A percentile compares a stretch with the other conserved stretches of the same genome.
phyloP scores from a whole-genome alignment of 306 rosid genomes.

The Hippophae rhamnoides region DNA sequence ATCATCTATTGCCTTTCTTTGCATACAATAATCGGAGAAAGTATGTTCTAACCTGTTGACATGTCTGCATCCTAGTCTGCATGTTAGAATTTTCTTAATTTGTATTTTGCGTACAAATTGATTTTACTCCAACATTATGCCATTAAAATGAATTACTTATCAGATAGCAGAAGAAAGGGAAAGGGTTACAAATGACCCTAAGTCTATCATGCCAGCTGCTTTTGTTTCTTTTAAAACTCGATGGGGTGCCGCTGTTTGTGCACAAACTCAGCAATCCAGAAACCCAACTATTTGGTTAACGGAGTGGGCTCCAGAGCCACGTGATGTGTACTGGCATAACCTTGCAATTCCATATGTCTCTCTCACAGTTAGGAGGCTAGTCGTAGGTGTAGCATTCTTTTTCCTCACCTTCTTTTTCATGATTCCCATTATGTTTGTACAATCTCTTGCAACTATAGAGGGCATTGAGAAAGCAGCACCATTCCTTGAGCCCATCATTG shows the following conservation, averaged over 20 bases:
- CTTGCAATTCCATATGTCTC: constrained; percentile 85
- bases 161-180: constrained; percentile 78
- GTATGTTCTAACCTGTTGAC: too few species aligned
- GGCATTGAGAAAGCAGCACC: constrained; percentile 75
- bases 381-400: constrained; percentile 76
- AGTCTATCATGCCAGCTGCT: constrained; percentile 74
- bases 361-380: constrained; percentile 67
- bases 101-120: background rate
- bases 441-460: constrained; percentile 76
- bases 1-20: too few species aligned
- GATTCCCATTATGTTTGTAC: constrained; percentile 89
- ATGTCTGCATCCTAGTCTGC: too few species aligned
- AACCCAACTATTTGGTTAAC: constrained; percentile 88
- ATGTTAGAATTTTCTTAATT: too few species aligned
- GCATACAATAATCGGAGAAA: too few species aligned
- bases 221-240: constrained; percentile 88
- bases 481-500: constrained; percentile 35
- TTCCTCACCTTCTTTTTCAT: constrained; percentile 97
- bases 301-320: constrained; percentile 97
- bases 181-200: constrained; percentile 40
- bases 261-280: constrained; percentile 94
- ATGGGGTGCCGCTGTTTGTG: constrained; percentile 99
- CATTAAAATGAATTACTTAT: constrained; percentile 13
- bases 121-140: background rate
- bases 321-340: constrained; percentile 84